Evolutionary conservation across 1,284 basidiomycete species (phyloP), one percentile per base, ranked within the genome.

Genomic region (Coniophora puteana): DNA sequence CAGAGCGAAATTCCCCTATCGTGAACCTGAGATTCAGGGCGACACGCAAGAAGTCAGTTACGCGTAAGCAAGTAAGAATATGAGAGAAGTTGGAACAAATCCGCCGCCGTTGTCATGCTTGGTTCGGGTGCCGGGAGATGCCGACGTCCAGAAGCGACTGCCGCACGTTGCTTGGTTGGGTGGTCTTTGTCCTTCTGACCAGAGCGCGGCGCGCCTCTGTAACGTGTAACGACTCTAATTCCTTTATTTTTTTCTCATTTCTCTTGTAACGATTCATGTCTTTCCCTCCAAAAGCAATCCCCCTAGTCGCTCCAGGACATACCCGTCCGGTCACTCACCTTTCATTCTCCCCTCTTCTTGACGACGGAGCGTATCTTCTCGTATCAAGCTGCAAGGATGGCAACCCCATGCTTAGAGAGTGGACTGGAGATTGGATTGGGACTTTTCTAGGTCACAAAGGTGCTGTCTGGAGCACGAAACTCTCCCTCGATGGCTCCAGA

Each of bases 391-490:
- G 93, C 72, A 96, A 97, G 68, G 93, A 96, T 72, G 93, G 93
- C 24, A 94, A 93, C 54, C 93, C 93, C 25, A 95, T 95, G 92
- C 70, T 96, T 50, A 80, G 93, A 51, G 91, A 93, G 59, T 94
- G 92, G 93, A 91, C 92, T 38, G 95, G 95, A 21, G 95, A 99
- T 65, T 99, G 95, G 95, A 89, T 97, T 55, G 95, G 95, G 17
- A 98, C 95, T 5, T 99, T 99, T 64, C 74, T 97, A 13, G 94
- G 94, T 3, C 95, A 99, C 71, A 99, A 99, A 65, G 95, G 95
- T 47, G 96, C 96, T 5, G 96, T 99, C 5, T 99, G 96, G 95
- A 86, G 87, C 45, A 89, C 90, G 39, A 96, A 97, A 65, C 80
- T 99, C 44, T 93, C 89, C n/a, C 69, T 76, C 14, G 91, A 93